phyloP scores from a whole-genome alignment of 129 eudicot species.

The Rutidosis leptorrhynchoides region DNA sequence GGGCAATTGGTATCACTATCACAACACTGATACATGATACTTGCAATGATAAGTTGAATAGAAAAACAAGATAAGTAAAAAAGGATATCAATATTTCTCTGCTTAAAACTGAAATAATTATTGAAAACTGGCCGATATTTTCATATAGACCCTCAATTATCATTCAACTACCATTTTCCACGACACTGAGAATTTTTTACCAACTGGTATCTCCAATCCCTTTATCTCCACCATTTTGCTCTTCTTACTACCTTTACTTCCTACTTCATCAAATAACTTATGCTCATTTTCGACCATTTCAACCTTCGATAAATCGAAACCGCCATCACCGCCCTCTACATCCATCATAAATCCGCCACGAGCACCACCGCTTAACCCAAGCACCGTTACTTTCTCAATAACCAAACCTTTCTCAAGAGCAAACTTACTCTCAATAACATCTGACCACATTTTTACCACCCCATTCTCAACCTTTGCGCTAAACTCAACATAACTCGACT shows the following conservation, averaged over 20 bases:
- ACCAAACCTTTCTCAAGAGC: constrained; percentile 69
- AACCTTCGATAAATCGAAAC: constrained; percentile 40
- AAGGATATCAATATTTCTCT: background rate
- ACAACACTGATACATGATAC: background rate
- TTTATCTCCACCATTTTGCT: constrained; percentile 70
- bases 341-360: constrained; percentile 34
- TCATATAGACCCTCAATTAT: constrained; percentile 17
- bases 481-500: constrained; percentile 62
- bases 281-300: constrained; percentile 45
- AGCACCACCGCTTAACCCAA: constrained; percentile 57
- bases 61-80: background rate
- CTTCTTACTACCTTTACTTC: constrained; percentile 38
- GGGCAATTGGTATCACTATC: no score
- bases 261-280: constrained; percentile 33
- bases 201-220: constrained; percentile 77
- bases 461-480: constrained; percentile 50
- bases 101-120: background rate
- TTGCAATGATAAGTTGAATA: background rate
- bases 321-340: constrained; percentile 44
- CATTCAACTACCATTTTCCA: constrained; percentile 59
- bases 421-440: constrained; percentile 67
- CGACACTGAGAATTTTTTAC: constrained; percentile 60
- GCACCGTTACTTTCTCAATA: constrained; percentile 60
- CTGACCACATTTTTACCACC: constrained; percentile 71
- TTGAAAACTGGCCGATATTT: background rate